Evolutionary conservation across 2,329 filamentous ascomycete genomes (phyloP), one percentile per base, ranked within the genome.

Genomic region (Tympanopsis confertula): DNA sequence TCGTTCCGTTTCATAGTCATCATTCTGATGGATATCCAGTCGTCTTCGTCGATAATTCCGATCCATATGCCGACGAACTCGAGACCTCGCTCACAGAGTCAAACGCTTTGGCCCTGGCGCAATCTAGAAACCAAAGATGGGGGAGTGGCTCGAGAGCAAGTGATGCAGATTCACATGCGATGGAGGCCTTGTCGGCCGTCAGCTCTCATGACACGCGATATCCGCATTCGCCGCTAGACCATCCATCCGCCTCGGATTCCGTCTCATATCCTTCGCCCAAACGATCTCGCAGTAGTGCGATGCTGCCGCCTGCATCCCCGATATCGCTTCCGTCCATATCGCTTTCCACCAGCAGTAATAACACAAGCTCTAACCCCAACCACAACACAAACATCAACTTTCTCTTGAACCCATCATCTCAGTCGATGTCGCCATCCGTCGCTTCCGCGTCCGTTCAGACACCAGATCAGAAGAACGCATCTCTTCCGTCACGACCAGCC

Each of bases 11-110:
- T 18, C 17, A n/a, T 29, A 19, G 29, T 18, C 14, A 19, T 17
- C n/a, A n/a, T 28, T 14, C 19, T 19, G 38, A 38, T 26, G 4
- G 26, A 13, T 18, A 22, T 19, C 42, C 47, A 71, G 71, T 80
- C 30, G 73, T 70, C 5, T 80, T 79, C 47, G 64, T 76, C 47
- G 68, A 78, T 47, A 74, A 73, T 40, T 70, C 66, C 28, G 74
- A 79, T 47, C 74, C 74, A 2, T 78, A 74, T 49, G 66, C 71
- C 19, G 71, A 75, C 39, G 61, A 66, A 37, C 48, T 63, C 13
- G 57, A 59, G 30, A 45, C 51, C n/a, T 50, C 53, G 3, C 41
- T 61, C 13, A 44, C 45, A 32, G 53, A 55, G 28, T 50, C 53
- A 2, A 51, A 55, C 24, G 51, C 49, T 50, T 53, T 51, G 35